Evolutionary conservation across 2,329 filamentous ascomycete genomes (phyloP).

Genomic region (Diaporthe citri): DNA sequence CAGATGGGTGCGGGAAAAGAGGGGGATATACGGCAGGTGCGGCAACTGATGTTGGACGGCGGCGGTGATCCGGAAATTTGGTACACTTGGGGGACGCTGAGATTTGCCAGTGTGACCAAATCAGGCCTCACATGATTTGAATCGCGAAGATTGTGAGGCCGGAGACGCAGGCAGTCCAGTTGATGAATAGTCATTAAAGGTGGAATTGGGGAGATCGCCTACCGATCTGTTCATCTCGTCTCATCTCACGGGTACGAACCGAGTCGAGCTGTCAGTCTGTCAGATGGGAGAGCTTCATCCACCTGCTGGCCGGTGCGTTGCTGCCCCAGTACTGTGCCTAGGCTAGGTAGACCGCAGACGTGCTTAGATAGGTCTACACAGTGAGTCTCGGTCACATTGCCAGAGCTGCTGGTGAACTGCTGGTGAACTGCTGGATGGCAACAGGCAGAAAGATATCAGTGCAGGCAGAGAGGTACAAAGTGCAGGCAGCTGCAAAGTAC

Average conservation of each 20-base stretch:
- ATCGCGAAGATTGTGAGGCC: neutral
- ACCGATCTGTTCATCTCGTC: constrained; percentile 25
- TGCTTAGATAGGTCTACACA: neutral
- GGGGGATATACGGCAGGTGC: neutral
- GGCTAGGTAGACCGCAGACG: neutral
- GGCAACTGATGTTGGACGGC: neutral
- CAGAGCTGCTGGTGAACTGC: too few species aligned
- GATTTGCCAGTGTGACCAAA: constrained; percentile 15
- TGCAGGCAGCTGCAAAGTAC: constrained; percentile 23
- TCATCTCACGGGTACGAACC: neutral
- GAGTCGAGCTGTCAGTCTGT: constrained; percentile 22
- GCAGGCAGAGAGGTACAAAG: neutral
- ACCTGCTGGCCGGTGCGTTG: constrained; percentile 6
- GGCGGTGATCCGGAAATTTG: constrained; percentile 16
- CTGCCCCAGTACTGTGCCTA: neutral
- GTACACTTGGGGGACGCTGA: constrained; percentile 20
- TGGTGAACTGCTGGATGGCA: neutral
- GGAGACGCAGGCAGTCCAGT: neutral
- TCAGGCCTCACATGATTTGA: constrained; percentile 4
- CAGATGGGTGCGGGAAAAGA: neutral
- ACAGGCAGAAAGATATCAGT: constrained; percentile 17
- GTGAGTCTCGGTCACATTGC: neutral
- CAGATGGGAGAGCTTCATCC: constrained; percentile 4
- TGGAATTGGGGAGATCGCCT: neutral
- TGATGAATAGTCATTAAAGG: neutral